Base-by-base conservation (phyloP, 2,329 filamentous ascomycete species). In the Nemania serpens region DNA sequence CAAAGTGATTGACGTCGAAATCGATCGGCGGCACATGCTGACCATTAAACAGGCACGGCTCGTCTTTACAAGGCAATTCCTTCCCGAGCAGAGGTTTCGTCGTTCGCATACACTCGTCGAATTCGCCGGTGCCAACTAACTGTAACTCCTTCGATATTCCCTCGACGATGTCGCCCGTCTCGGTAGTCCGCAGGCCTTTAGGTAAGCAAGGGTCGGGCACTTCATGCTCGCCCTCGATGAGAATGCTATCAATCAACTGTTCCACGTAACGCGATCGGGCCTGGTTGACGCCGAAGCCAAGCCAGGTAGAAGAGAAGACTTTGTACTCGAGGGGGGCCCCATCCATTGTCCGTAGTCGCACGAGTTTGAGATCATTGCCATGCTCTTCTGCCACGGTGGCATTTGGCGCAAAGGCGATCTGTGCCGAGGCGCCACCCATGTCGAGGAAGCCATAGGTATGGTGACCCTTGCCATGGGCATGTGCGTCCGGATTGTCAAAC, bases 371-470 rank as follows among this genome's bases (percentile, higher is more conserved):
- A 73, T 98, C 93, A 64, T 97, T 85, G 0, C 91, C 89, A 74
- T 99, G 96, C 72, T 93, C 95, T 70, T 88, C 85, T 1, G 93
- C 88, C 75, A 99, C 95, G 1, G 95, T 98, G 3, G 84, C 79
- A 75, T 99, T 99, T 1, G 95, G 95, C 1, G 93, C 94, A 75
- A 99, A 99, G 0, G 96, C 95, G 71, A 99, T 98, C 77, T 99
- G 95, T 15, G 95, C 94, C 0, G 94, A 98, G 25, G 95, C 95
- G 53, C 95, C 95, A 51, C 95, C 95, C 96, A 99, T 99, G 74
- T 99, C 95, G 62, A 99, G 80, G 71, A 99, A 99, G 0, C 95
- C 95, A 75, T 98, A 99, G 0, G 95, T 99, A 71, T 93, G 91
- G 74, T 98, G 95, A 25, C 85, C 86, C 66, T 96, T 93, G 54